These are phyloP conservation scores for Lasiodiplodia gonubiensis DNA, from an alignment of 2,329 filamentous ascomycete genomes.

Conservation along the genomic window DNA sequence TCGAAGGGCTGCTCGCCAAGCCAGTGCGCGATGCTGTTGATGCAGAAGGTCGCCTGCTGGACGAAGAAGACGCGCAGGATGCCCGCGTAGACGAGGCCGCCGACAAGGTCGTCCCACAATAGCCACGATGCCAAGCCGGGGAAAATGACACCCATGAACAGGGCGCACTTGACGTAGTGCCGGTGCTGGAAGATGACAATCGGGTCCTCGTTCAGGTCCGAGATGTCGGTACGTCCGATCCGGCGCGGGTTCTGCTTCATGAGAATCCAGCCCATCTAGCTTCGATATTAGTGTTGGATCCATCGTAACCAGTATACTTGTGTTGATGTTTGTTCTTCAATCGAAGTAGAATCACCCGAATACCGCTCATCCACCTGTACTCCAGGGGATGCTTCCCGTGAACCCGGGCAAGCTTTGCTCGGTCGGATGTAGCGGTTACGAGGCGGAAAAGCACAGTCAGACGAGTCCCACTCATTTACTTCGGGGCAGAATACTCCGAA, in stretches of 20 bases:
- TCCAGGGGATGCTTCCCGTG: too few relatives aligned
- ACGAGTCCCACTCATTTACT: neutral
- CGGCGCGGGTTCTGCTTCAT: constrained; percentile 93
- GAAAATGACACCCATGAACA: constrained; percentile 77
- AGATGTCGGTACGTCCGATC: constrained; percentile 85
- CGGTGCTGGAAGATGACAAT: constrained; percentile 88
- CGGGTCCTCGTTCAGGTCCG: constrained; percentile 83
- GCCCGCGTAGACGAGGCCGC: constrained; percentile 83
- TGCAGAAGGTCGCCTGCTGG: constrained; percentile 90
- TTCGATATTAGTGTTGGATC: neutral
- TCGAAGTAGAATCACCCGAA: too few relatives aligned
- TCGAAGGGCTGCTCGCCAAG: constrained; percentile 92
- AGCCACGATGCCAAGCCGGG: constrained; percentile 77
- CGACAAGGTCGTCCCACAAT: constrained; percentile 79
- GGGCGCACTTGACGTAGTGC: constrained; percentile 80
- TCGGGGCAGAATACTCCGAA: neutral
- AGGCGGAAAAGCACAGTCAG: constrained; percentile 1
- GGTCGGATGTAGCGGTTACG: neutral
- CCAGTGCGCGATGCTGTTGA: constrained; percentile 91
- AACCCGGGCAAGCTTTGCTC: neutral
- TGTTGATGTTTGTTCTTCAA: constrained; percentile 63
- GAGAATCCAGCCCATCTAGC: constrained; percentile 79
- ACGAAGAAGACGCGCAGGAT: constrained; percentile 89
- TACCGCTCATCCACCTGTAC: too few relatives aligned
- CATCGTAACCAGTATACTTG: too few relatives aligned